Conservation (phyloP, 2,329 filamentous ascomycete genomes). For the Cladosporium sp. region DNA sequence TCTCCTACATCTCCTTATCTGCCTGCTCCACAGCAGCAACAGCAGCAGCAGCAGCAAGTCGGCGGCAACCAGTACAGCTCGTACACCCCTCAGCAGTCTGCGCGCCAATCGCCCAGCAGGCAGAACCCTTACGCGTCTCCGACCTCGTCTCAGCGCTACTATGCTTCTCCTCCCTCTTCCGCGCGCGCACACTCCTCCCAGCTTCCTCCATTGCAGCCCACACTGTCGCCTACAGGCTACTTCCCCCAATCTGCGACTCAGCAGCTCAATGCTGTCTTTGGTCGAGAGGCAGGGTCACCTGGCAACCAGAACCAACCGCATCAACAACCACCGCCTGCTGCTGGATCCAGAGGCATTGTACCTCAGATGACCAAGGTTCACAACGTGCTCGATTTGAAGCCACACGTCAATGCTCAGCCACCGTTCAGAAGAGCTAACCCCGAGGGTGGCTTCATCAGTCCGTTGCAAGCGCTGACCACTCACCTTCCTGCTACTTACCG, state of each 20-base stretch:
- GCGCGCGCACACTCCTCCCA: constrained; percentile 61
- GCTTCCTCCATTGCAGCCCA: constrained; percentile 69
- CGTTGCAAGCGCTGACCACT: constrained; percentile 89
- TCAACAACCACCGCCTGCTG: constrained; percentile 38
- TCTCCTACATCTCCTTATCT: constrained; percentile 74
- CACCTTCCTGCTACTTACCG: constrained; percentile 94
- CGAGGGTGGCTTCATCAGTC: constrained; percentile 97
- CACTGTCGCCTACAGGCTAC: constrained; percentile 51
- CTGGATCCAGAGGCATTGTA: constrained; percentile 63
- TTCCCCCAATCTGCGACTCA: constrained; percentile 72
- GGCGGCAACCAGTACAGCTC: constrained; percentile 34
- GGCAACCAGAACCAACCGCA: constrained; percentile 19
- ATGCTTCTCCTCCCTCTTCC: constrained; percentile 55
- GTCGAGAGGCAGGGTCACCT: constrained; percentile 54
- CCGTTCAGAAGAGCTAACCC: constrained; percentile 91
- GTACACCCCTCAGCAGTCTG: constrained; percentile 52
- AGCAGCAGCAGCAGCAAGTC: constrained; percentile 48
- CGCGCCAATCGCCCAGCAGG: constrained; percentile 78
- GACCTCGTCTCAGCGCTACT: constrained; percentile 55
- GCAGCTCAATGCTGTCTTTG: constrained; percentile 69
- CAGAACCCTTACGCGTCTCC: constrained; percentile 58
- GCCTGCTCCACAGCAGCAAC: constrained; percentile 56
- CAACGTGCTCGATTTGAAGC: constrained; percentile 71
- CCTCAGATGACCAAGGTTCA: constrained; percentile 85
- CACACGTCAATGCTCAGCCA: constrained; percentile 83